phyloP scores from a whole-genome alignment of 257 asterid genomes.

The Mentha longifolia region DNA sequence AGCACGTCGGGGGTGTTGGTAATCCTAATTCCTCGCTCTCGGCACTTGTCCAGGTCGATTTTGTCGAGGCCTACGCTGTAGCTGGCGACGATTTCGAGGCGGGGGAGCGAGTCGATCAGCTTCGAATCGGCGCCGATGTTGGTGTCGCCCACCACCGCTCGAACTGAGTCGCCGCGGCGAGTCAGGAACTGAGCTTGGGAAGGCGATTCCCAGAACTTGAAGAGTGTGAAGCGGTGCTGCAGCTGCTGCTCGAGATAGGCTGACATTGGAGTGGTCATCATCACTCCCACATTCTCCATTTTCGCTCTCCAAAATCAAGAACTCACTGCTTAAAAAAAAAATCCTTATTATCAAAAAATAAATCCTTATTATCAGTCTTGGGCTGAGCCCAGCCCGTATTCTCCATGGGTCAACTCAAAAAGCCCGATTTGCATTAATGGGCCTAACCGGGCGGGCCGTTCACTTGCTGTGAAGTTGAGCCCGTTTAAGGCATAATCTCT shows the following conservation, averaged over 20 bases:
- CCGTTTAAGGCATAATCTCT: no score
- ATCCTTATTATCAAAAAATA: no score
- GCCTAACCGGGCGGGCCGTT: no score
- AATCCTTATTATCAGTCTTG: no score
- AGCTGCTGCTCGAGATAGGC: conserved; percentile 68
- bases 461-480: no score
- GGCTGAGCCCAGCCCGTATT: no score
- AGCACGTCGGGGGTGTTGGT: conserved; percentile 90
- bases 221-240: conserved; percentile 63
- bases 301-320: background rate
- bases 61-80: conserved; percentile 80
- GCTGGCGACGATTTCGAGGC: conserved; percentile 68
- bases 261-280: conserved; percentile 63
- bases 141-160: conserved; percentile 65
- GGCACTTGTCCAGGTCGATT: conserved; percentile 66
- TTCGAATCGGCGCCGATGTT: conserved; percentile 62
- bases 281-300: conserved; percentile 61
- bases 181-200: conserved; percentile 37
- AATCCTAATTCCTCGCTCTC: conserved; percentile 70
- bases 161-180: conserved; percentile 45
- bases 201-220: conserved; percentile 58
- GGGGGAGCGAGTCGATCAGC: conserved; percentile 61
- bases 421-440: no score
- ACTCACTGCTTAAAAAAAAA: background rate
- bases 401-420: no score